phyloP scores from a whole-genome alignment of 208 protist genomes.

The Wallacemonas collosoma region DNA sequence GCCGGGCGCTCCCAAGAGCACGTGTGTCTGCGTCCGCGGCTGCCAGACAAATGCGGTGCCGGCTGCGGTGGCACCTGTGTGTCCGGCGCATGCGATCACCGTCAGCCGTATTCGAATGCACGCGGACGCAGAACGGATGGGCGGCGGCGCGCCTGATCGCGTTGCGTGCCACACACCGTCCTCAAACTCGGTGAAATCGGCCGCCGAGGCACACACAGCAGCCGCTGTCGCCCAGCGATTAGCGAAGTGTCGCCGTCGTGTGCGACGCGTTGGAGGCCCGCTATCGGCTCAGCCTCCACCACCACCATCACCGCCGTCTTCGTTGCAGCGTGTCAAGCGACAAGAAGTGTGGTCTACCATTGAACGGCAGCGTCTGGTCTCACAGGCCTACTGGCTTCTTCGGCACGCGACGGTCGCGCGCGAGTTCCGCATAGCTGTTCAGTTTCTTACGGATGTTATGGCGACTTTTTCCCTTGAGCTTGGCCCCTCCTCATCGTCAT shows the following conservation, averaged over 20 bases:
- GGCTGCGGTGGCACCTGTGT: too few species aligned
- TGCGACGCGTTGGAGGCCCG: not conserved
- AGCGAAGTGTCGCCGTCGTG: not conserved
- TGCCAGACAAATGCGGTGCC: too few species aligned
- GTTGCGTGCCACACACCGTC: not conserved
- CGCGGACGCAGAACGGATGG: too few species aligned
- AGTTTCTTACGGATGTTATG: slow-evolving; percentile 1
- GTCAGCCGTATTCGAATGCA: too few species aligned
- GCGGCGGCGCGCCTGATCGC: too few species aligned
- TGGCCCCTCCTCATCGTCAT: not conserved
- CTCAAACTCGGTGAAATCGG: not conserved
- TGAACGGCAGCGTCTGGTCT: not conserved
- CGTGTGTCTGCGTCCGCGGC: too few species aligned
- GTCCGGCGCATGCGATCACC: too few species aligned
- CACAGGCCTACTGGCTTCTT: not conserved
- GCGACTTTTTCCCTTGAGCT: not conserved
- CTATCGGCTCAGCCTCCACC: too few species aligned
- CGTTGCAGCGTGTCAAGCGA: not conserved
- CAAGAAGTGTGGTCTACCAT: not conserved
- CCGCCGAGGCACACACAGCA: not conserved
- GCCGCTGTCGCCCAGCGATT: not conserved
- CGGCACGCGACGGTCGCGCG: not conserved
- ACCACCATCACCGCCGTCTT: too few species aligned
- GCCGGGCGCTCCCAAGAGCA: too few species aligned
- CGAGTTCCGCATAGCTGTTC: not conserved